Percentiles rank a stretch among this genome's conserved stretches.
Evolutionary conservation across 352 stramenopile genomes (phyloP).

Genomic region (Phytophthora crassamura): DNA sequence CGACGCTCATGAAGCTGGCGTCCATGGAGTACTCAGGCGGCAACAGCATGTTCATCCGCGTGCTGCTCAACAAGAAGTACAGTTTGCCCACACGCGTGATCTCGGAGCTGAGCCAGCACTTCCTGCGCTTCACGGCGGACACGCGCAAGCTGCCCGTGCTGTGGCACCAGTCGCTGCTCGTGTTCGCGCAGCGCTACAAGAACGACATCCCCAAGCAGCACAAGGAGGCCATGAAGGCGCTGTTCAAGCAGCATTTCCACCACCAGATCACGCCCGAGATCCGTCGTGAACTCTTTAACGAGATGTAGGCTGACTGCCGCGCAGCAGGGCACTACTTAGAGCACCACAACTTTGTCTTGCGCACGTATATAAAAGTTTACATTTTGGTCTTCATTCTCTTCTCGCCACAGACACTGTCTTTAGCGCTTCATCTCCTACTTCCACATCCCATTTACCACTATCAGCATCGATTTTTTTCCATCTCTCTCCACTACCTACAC

Average conservation of each 20-base stretch:
- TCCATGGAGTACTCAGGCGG: conserved; percentile 97
- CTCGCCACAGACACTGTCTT: not conserved
- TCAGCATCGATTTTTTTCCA: no score
- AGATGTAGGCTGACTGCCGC: conserved; percentile 40
- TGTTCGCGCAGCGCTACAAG: conserved; percentile 99
- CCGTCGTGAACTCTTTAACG: conserved; percentile 95
- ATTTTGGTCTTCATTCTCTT: conserved; percentile 14
- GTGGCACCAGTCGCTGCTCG: conserved; percentile 99
- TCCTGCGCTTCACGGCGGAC: conserved; percentile 92
- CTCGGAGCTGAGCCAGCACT: conserved; percentile 96
- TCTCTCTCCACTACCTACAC: no score
- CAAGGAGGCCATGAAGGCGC: conserved; percentile 94
- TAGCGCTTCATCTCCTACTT: not conserved
- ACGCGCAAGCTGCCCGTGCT: conserved; percentile 94
- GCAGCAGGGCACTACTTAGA: not conserved
- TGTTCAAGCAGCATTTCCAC: conserved; percentile 93
- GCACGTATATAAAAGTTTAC: conserved; percentile 38
- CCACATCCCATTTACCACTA: not conserved
- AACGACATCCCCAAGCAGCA: conserved; percentile 95
- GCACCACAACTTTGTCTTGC: no score
- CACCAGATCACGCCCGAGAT: conserved; percentile 99
- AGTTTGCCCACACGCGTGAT: conserved; percentile 98
- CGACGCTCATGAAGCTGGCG: conserved; percentile 98
- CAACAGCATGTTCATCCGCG: conserved; percentile 98
- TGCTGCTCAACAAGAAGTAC: conserved; percentile 99